Evolutionary conservation across 345 rosid genomes (phyloP).

Genomic region (Camelina hispida): DNA sequence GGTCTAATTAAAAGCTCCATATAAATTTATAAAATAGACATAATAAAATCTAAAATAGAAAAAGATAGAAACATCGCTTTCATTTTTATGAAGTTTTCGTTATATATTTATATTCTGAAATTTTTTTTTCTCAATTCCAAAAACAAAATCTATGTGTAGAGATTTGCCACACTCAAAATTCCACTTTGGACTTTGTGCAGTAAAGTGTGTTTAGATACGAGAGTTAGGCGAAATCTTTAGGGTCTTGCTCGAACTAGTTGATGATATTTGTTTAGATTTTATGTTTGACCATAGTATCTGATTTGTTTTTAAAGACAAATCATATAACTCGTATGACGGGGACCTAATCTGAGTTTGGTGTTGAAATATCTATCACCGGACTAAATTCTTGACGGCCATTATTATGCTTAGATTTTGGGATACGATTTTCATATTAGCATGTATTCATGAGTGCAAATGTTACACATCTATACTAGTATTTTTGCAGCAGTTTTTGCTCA

Average conservation of each 20-base stretch:
- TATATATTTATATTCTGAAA: neutral
- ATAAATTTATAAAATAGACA: slow-evolving; percentile 23
- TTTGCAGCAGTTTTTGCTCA: no score
- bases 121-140: neutral
- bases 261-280: slow-evolving; percentile 32
- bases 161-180: slow-evolving; percentile 36
- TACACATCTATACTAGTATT: no score
- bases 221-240: slow-evolving; percentile 39
- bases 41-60: slow-evolving; percentile 32
- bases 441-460: neutral
- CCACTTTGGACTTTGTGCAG: slow-evolving; percentile 38
- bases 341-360: slow-evolving; percentile 2
- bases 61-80: slow-evolving; percentile 37
- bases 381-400: neutral
- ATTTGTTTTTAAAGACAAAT: neutral
- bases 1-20: slow-evolving; percentile 29
- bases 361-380: neutral
- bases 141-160: slow-evolving; percentile 29
- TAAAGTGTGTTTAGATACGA: slow-evolving; percentile 35
- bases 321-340: neutral
- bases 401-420: neutral
- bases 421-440: neutral
- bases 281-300: slow-evolving; percentile 4
- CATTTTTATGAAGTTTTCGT: slow-evolving; percentile 7
- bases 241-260: slow-evolving; percentile 31